Conservation (phyloP, 2,329 filamentous ascomycete species). For the Arthrobotrys iridis region DNA sequence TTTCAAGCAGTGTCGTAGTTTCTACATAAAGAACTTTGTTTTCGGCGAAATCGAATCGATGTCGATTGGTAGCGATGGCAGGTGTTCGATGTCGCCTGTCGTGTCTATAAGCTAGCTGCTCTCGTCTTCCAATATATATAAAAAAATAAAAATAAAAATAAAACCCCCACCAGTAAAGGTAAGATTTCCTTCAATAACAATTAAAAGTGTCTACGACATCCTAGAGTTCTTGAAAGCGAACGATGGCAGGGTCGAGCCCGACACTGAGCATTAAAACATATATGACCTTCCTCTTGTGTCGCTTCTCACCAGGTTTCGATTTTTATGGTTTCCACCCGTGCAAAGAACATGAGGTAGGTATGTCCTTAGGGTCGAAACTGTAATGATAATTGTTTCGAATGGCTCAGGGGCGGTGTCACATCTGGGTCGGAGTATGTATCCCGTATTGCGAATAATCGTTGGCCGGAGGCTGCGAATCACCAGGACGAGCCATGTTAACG, state of each 20-base stretch:
- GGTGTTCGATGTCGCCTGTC: conserved; percentile 17
- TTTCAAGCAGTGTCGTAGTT: conserved; percentile 30
- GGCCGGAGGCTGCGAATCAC: conserved; percentile 29
- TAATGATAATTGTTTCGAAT: conserved; percentile 47
- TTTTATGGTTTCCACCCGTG: conserved; percentile 39
- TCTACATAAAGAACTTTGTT: conserved; percentile 31
- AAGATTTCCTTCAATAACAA: conserved; percentile 41
- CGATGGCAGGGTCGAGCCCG: conserved; percentile 38
- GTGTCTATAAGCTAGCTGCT: not conserved
- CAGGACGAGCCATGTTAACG: conserved; percentile 26
- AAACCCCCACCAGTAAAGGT: conserved; percentile 30
- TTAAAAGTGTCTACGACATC: conserved; percentile 34
- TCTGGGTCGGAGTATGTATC: conserved; percentile 31
- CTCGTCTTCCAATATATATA: not conserved
- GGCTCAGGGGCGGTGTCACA: conserved; percentile 36
- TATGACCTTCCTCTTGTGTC: conserved; percentile 30
- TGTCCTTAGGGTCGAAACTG: conserved; percentile 25
- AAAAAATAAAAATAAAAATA: too few relatives aligned
- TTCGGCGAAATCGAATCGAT: conserved; percentile 40
- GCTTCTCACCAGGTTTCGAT: conserved; percentile 10
- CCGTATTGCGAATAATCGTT: conserved; percentile 33
- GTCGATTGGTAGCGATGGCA: conserved; percentile 31
- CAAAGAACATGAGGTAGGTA: conserved; percentile 21
- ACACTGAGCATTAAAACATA: conserved; percentile 36
- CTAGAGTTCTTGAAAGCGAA: conserved; percentile 37